These are phyloP conservation scores for Limnanthes douglasii DNA, from an alignment of 345 rosid species.

Conservation along the genomic window DNA sequence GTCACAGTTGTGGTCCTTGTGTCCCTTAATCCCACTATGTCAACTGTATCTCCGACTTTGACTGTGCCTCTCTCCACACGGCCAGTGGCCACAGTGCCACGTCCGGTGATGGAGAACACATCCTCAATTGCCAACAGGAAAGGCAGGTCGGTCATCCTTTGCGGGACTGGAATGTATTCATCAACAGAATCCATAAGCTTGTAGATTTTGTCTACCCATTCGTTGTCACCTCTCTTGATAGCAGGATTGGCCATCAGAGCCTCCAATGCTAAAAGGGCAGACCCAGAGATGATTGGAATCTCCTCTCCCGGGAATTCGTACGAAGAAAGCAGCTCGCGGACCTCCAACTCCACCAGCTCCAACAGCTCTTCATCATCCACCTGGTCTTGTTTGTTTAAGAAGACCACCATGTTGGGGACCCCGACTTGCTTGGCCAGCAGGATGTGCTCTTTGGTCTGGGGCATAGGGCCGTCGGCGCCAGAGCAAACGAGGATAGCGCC, in stretches of 20 bases:
- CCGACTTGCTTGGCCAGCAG: slow-evolving; percentile 77
- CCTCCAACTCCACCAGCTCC: slow-evolving; percentile 79
- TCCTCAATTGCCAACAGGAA: slow-evolving; percentile 69
- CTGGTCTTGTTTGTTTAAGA: slow-evolving; percentile 79
- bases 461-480: slow-evolving; percentile 84
- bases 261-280: slow-evolving; percentile 68
- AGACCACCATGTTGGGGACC: slow-evolving; percentile 77
- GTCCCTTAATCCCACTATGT: slow-evolving; percentile 58
- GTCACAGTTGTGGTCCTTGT: slow-evolving; percentile 57
- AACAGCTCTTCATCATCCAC: slow-evolving; percentile 78
- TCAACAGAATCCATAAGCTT: slow-evolving; percentile 80
- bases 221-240: slow-evolving; percentile 48
- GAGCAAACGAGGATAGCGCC: slow-evolving; percentile 79
- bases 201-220: slow-evolving; percentile 80
- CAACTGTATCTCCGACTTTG: slow-evolving; percentile 58
- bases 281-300: slow-evolving; percentile 63
- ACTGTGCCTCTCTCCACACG: slow-evolving; percentile 65
- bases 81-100: slow-evolving; percentile 84
- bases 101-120: slow-evolving; percentile 77
- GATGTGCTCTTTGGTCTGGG: slow-evolving; percentile 77
- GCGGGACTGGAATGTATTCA: slow-evolving; percentile 61
- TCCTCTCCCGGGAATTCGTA: slow-evolving; percentile 78
- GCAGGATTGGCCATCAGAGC: slow-evolving; percentile 50
- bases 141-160: slow-evolving; percentile 59
- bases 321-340: slow-evolving; percentile 59